Conservation (phyloP, 2,329 filamentous ascomycete species). For the Fusarium coicis region DNA sequence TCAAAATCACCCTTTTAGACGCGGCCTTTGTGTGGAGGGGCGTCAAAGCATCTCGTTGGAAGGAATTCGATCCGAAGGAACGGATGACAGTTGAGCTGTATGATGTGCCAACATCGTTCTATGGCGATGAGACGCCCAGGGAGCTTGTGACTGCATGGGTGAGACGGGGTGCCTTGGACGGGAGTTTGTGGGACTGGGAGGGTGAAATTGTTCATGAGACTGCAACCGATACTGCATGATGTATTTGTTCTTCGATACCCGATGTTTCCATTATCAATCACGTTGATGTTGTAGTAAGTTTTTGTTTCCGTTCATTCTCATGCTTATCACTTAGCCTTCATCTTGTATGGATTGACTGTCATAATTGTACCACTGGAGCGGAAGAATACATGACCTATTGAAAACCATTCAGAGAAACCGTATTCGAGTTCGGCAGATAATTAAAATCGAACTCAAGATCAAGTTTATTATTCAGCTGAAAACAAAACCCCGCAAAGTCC, state of each 20-base stretch:
- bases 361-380: too few relatives aligned
- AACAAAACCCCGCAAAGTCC: neutral
- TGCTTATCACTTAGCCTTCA: neutral
- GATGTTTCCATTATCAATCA: neutral
- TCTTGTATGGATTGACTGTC: neutral
- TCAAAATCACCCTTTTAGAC: slow-evolving; percentile 50
- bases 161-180: slow-evolving; percentile 53
- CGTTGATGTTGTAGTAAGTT: neutral
- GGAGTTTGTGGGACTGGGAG: slow-evolving; percentile 53
- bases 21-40: slow-evolving; percentile 37
- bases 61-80: slow-evolving; percentile 50
- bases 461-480: neutral
- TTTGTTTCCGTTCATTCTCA: neutral
- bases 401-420: neutral
- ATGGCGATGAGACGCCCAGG: slow-evolving; percentile 50
- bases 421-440: neutral
- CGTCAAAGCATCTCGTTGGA: slow-evolving; percentile 46
- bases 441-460: neutral
- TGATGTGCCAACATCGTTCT: slow-evolving; percentile 53
- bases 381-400: neutral
- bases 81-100: slow-evolving; percentile 53
- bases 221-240: neutral
- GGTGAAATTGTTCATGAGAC: slow-evolving; percentile 31
- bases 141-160: slow-evolving; percentile 55
- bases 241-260: neutral